phyloP scores from a whole-genome alignment of 1,284 basidiomycete genomes.

The Ceratobasidium sp. region DNA sequence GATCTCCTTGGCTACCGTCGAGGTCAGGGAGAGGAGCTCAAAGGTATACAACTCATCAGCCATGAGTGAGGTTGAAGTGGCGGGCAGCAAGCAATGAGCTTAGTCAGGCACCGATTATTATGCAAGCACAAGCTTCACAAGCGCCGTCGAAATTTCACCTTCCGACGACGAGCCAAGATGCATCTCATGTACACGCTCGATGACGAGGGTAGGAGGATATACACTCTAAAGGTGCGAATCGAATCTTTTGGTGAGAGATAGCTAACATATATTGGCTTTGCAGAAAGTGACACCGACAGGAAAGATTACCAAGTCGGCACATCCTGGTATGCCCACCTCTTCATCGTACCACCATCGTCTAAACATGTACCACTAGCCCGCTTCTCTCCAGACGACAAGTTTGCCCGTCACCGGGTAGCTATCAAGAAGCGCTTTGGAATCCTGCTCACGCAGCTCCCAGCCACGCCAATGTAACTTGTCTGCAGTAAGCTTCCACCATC shows the following conservation, averaged over 20 bases:
- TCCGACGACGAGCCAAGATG: constrained; percentile 63
- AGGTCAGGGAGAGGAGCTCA: constrained; percentile 88
- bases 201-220: constrained; percentile 80
- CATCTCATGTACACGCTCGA: constrained; percentile 95
- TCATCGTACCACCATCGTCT: background rate
- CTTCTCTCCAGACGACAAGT: constrained; percentile 98
- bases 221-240: constrained; percentile 93
- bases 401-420: constrained; percentile 93
- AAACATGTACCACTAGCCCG: constrained; percentile 68
- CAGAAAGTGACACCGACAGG: constrained; percentile 86
- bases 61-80: constrained; percentile 16
- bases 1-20: constrained; percentile 90
- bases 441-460: constrained; percentile 88
- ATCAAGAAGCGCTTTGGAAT: constrained; percentile 91
- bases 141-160: constrained; percentile 42
- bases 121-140: background rate
- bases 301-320: constrained; percentile 90
- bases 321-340: constrained; percentile 75
- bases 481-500: background rate
- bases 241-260: too few relatives aligned
- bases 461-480: constrained; percentile 77
- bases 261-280: background rate
- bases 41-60: constrained; percentile 85
- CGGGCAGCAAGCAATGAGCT: constrained; percentile 1
- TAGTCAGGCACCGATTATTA: background rate